Base-by-base conservation (phyloP, 2,329 filamentous ascomycete genomes). In the Colletotrichum sp. region DNA sequence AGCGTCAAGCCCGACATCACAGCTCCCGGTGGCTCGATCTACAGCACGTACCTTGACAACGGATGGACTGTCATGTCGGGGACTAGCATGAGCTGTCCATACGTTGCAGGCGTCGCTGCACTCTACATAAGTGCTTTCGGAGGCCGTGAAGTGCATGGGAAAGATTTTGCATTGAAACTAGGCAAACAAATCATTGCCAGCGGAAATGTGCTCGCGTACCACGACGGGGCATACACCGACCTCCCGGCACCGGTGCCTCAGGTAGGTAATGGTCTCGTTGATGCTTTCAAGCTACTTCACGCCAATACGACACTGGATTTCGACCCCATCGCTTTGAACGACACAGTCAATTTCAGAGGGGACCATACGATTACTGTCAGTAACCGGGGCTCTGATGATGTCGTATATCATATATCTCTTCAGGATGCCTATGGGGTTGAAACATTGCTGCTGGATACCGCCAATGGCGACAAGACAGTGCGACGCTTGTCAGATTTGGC, bases 51-150 rank as follows among this genome's bases (percentile, higher is more conserved):
- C 62, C 84, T 85, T 8, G 79, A 86, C 28, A 83, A 84, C 32
- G 77, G 77, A 8, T 82, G 82, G 69, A 83, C 82, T 6, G 82
- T 89, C 9, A 81, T 87, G 39, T 86, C 84, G 67, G 88, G 88
- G 60, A 90, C 88, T 0, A 88, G 86, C 3, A 89, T 90, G 88
- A 85, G 87, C 6, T 84, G 84, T 63, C 87, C 87, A 3, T 87
- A 87, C 71, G 82, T 88, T 8, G 87, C 87, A 28, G 87, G 87
- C 32, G 81, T 86, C 30, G 84, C 84, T 3, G 84, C 84, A 21
- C 80, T 86, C 18, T 85, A 83, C 60, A 81, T 85, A 66, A 76
- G 81, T 9, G 79, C 78, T 13, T 77, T 81, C 44, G 84, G 84
- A 15, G 83, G 84, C 6, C 83, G 82, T 9, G 71, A 73, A 5